These are phyloP conservation scores for Rosa multiflora DNA, from an alignment of 306 rosid species.

Conservation along the genomic window DNA sequence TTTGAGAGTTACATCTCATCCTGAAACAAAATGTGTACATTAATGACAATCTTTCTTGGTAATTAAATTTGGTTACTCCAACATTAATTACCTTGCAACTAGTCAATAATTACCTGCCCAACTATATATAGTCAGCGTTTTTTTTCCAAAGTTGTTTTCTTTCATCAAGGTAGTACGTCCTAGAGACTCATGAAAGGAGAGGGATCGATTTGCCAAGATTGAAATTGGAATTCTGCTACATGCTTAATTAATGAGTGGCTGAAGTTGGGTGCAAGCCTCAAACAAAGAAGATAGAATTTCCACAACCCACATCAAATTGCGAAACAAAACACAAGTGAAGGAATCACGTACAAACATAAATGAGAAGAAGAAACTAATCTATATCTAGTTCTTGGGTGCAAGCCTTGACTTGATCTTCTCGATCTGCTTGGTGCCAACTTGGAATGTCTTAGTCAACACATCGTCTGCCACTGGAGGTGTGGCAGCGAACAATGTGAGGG, in stretches of 20 bases:
- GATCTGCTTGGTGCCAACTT: conserved; percentile 55
- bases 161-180: neutral
- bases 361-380: neutral
- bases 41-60: too few species aligned
- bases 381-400: conserved; percentile 45
- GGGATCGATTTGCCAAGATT: neutral
- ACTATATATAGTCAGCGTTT: too few species aligned
- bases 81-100: too few species aligned
- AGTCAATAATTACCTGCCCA: too few species aligned
- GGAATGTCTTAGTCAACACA: conserved; percentile 63
- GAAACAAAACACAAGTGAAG: neutral
- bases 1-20: too few species aligned
- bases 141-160: too few species aligned
- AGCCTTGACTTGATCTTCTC: conserved; percentile 62
- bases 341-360: neutral
- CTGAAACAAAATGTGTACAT: too few species aligned
- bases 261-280: neutral
- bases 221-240: neutral
- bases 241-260: neutral
- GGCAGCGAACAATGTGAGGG: conserved; percentile 58
- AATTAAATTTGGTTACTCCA: too few species aligned
- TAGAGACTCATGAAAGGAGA: neutral
- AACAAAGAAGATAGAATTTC: neutral
- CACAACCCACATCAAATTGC: neutral
- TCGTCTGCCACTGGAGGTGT: conserved; percentile 66